phyloP scores from a whole-genome alignment of 1,284 basidiomycete species.

The Ganoderma boninense region DNA sequence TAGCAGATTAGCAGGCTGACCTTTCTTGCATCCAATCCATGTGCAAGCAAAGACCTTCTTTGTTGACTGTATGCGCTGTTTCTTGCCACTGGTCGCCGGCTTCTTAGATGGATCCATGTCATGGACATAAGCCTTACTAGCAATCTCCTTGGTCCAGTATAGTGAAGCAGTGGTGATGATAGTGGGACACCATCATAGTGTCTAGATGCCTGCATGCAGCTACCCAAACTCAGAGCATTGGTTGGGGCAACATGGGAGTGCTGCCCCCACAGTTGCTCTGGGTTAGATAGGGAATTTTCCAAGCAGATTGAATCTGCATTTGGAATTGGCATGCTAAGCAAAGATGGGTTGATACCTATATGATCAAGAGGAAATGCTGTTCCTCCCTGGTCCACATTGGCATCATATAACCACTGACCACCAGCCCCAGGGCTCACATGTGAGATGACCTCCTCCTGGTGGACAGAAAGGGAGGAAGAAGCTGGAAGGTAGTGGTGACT shows the following conservation, averaged over 20 bases:
- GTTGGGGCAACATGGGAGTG: slow-evolving; percentile 17
- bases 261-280: slow-evolving; percentile 18
- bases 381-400: not conserved
- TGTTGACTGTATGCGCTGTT: slow-evolving; percentile 1
- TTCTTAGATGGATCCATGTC: not conserved
- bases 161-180: not conserved
- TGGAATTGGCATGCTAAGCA: not conserved
- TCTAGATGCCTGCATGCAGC: slow-evolving; percentile 15
- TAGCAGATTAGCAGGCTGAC: slow-evolving; percentile 9
- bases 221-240: slow-evolving; percentile 19
- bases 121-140: not conserved
- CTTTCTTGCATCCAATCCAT: not conserved
- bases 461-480: too few relatives aligned
- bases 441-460: not conserved
- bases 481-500: too few relatives aligned
- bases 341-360: not conserved
- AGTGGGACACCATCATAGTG: not conserved
- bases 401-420: not conserved
- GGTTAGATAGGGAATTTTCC: not conserved
- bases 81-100: not conserved
- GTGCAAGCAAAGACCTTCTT: slow-evolving; percentile 9
- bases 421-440: not conserved
- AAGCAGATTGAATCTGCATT: not conserved
- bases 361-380: not conserved
- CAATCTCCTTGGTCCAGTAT: not conserved